These are phyloP conservation scores for Cyanidioschyzon merolae DNA, from an alignment of 23 red algal species.

Conservation along the genomic window DNA sequence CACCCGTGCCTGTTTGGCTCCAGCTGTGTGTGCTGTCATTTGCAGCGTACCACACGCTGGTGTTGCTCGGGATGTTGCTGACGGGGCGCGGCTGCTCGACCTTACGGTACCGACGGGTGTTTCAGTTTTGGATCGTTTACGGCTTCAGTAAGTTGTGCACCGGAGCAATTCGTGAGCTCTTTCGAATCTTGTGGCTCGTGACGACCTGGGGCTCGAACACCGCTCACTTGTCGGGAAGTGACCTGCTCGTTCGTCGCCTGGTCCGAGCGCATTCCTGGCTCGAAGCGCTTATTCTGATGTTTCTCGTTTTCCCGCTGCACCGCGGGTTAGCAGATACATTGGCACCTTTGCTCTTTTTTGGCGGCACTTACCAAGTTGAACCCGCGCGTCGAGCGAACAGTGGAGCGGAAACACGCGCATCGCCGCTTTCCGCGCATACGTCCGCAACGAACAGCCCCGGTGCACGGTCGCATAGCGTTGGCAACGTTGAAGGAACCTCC, in stretches of 20 bases:
- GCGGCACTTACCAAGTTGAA: not conserved
- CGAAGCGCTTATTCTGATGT: not conserved
- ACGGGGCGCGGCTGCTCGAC: slow-evolving; percentile 5
- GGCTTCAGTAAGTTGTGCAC: not conserved
- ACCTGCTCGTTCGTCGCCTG: not conserved
- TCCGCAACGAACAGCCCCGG: not conserved
- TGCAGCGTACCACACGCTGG: slow-evolving; percentile 11
- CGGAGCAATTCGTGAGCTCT: not conserved
- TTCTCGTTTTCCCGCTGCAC: slow-evolving; percentile 3
- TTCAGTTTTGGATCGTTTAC: slow-evolving; percentile 17
- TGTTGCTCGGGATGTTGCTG: not conserved
- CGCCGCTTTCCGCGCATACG: not conserved
- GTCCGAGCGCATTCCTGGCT: not conserved
- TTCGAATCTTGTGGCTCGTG: not conserved
- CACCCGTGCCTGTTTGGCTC: not conserved
- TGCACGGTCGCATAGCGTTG: too few relatives aligned
- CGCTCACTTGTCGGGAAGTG: not conserved
- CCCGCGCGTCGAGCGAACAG: not conserved
- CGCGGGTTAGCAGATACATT: not conserved
- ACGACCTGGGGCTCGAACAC: not conserved
- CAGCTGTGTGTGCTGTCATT: not conserved
- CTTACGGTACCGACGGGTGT: not conserved
- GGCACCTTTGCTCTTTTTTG: not conserved
- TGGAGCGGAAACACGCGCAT: not conserved
- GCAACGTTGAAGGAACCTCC: too few relatives aligned